These are phyloP conservation scores for Phytophthora hibernalis DNA, from an alignment of 352 stramenopile species.

Conservation along the genomic window DNA sequence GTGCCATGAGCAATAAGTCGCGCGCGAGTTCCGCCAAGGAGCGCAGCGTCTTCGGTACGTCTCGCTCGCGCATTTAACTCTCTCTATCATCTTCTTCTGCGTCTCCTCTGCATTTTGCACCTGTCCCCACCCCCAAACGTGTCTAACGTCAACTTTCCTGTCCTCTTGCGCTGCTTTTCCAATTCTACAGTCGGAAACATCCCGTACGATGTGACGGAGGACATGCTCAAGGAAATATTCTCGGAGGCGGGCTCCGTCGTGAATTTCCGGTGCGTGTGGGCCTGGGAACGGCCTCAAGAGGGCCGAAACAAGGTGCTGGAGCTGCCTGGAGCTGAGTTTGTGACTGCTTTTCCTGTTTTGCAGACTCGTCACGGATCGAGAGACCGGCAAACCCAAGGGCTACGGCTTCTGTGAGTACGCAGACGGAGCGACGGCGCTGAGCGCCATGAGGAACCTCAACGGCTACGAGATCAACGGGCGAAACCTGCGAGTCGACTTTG, in stretches of 20 bases:
- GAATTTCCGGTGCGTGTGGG: conserved; percentile 74
- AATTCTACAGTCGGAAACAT: conserved; percentile 82
- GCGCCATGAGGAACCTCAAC: conserved; percentile 88
- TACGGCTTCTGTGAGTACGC: conserved; percentile 90
- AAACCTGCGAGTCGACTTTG: conserved; percentile 88
- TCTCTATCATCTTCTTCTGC: conserved; percentile 9
- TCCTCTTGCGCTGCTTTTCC: conserved; percentile 16
- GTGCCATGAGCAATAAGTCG: conserved; percentile 53
- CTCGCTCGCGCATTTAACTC: neutral
- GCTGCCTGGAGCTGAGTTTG: conserved; percentile 12
- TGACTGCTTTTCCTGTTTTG: conserved; percentile 2
- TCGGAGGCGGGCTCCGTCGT: conserved; percentile 83
- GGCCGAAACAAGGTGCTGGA: neutral
- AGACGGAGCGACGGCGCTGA: conserved; percentile 82
- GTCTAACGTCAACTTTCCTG: conserved; percentile 17
- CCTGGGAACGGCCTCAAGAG: neutral
- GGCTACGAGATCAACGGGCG: conserved; percentile 86
- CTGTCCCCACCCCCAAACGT: neutral
- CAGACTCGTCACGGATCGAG: conserved; percentile 84
- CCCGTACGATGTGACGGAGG: conserved; percentile 89
- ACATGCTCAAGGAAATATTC: conserved; percentile 90
- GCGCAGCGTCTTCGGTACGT: conserved; percentile 87
- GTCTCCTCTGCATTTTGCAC: conserved; percentile 4
- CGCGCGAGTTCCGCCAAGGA: conserved; percentile 79
- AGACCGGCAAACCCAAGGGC: conserved; percentile 86